A percentile compares a stretch with the other conserved stretches of the same genome.
These are phyloP conservation scores for Prosopis cineraria DNA, from an alignment of 306 rosid genomes.

Conservation along the genomic window DNA sequence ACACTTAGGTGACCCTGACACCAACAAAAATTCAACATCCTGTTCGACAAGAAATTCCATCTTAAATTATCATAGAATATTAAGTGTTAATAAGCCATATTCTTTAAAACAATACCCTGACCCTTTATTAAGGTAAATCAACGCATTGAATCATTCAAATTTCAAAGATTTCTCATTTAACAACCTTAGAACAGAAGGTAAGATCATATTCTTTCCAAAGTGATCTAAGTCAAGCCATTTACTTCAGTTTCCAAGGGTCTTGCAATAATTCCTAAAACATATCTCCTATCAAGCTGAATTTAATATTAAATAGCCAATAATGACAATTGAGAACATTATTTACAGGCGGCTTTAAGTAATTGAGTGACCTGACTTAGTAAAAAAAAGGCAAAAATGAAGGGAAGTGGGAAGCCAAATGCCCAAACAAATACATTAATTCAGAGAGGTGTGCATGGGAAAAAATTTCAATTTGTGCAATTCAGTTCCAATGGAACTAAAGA, in stretches of 20 bases:
- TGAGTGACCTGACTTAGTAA: background rate
- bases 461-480: background rate
- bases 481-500: background rate
- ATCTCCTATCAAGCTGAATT: constrained; percentile 11
- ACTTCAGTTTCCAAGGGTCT: constrained; percentile 12
- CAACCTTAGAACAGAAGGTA: constrained; percentile 20
- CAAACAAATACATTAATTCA: background rate
- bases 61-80: constrained; percentile 16
- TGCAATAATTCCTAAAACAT: background rate
- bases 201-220: constrained; percentile 3
- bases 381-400: background rate
- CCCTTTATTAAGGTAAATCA: constrained; percentile 22
- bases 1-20: constrained; percentile 9
- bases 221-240: background rate
- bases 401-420: background rate
- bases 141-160: constrained; percentile 21
- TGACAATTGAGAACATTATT: background rate
- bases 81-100: constrained; percentile 27
- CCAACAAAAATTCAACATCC: background rate
- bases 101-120: background rate
- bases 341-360: background rate
- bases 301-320: background rate
- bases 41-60: background rate
- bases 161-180: constrained; percentile 4
- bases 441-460: background rate